A percentile compares a stretch with the other conserved stretches of the same genome.
These are phyloP conservation scores for Colletotrichum lini DNA, from an alignment of 2,329 filamentous ascomycete genomes.

Conservation along the genomic window DNA sequence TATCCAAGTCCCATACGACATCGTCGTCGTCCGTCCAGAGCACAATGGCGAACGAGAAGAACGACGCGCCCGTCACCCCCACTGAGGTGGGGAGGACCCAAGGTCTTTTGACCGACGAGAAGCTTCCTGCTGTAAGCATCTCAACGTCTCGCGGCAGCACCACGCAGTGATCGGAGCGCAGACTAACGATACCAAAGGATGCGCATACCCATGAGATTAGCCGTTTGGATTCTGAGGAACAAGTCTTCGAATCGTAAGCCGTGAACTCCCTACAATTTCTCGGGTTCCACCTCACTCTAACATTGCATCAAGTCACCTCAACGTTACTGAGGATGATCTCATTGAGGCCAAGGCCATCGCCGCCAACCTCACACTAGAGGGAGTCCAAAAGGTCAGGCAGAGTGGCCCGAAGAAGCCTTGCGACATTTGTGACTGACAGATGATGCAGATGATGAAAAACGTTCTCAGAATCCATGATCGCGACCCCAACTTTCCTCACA, in stretches of 20 bases:
- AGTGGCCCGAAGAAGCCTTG: no score
- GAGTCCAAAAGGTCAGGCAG: conserved; percentile 49
- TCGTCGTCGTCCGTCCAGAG: conserved; percentile 5
- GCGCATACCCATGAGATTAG: conserved; percentile 20
- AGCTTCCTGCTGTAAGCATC: conserved; percentile 25
- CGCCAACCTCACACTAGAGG: conserved; percentile 51
- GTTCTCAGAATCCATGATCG: conserved; percentile 59
- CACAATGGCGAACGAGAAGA: conserved; percentile 39
- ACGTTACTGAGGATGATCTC: conserved; percentile 60
- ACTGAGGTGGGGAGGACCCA: conserved; percentile 28
- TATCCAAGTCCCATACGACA: conserved; percentile 1
- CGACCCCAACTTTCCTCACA: conserved; percentile 59
- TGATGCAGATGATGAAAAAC: conserved; percentile 55
- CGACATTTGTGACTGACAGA: neutral
- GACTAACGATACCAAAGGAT: neutral
- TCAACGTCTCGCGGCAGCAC: neutral
- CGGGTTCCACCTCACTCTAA: neutral
- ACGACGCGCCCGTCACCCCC: conserved; percentile 27
- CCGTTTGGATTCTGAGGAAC: conserved; percentile 33
- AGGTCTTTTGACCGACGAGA: conserved; percentile 38
- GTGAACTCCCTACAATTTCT: fast-evolving
- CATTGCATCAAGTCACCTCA: conserved; percentile 44
- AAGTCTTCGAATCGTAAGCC: conserved; percentile 36
- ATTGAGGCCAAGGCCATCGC: conserved; percentile 59
- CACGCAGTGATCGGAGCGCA: neutral